Percentiles rank a stretch among this genome's conserved stretches.
These are phyloP conservation scores for Falciphora oryzae DNA, from an alignment of 2,329 filamentous ascomycete genomes.

Conservation along the genomic window DNA sequence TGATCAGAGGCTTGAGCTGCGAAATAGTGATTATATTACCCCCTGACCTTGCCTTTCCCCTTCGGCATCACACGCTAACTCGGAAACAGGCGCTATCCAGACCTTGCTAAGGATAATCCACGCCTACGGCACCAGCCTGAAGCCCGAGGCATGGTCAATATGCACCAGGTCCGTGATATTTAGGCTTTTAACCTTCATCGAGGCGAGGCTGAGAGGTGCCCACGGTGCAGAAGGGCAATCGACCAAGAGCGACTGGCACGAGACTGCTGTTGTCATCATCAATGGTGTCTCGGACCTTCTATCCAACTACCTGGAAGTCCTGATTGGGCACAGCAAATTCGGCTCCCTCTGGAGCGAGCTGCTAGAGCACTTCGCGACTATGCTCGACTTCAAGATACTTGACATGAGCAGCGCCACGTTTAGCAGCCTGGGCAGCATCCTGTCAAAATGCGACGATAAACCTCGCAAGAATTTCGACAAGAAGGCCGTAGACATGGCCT, in stretches of 20 bases:
- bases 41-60: background rate
- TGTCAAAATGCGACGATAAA: constrained; percentile 44
- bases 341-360: constrained; percentile 70
- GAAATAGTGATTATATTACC: constrained; percentile 54
- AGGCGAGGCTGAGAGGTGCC: constrained; percentile 43
- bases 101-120: constrained; percentile 89
- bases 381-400: constrained; percentile 59
- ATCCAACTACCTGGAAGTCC: constrained; percentile 67
- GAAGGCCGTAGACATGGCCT: constrained; percentile 54
- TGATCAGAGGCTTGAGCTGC: constrained; percentile 67
- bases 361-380: constrained; percentile 58
- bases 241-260: constrained; percentile 57
- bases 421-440: constrained; percentile 58
- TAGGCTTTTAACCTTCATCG: constrained; percentile 66
- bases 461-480: constrained; percentile 39
- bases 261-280: constrained; percentile 69
- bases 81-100: constrained; percentile 63
- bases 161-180: constrained; percentile 80
- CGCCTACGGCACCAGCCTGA: constrained; percentile 77
- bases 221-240: constrained; percentile 32
- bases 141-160: constrained; percentile 73
- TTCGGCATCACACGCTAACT: background rate
- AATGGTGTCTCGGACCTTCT: constrained; percentile 68
- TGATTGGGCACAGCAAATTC: constrained; percentile 62
- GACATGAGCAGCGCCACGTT: constrained; percentile 68